Conservation (phyloP, 1,139 yeast genomes). For the Blastobotrys ciferrii region DNA sequence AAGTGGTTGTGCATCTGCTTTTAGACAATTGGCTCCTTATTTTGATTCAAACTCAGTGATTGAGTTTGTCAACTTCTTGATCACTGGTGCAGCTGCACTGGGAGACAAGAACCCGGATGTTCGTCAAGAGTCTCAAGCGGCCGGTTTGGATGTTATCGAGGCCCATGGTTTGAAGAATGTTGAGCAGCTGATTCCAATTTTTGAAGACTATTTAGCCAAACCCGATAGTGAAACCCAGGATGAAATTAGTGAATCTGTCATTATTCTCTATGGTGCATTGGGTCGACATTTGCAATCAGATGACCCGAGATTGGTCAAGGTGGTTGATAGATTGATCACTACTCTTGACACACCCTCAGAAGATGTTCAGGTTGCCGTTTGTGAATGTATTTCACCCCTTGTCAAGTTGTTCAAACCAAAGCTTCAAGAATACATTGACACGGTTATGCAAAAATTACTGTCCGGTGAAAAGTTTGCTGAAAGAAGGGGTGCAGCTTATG, state of each 20-base stretch:
- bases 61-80: constrained; percentile 56
- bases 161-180: constrained; percentile 62
- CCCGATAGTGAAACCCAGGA: constrained; percentile 46
- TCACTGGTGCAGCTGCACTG: constrained; percentile 56
- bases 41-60: constrained; percentile 44
- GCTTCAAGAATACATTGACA: constrained; percentile 54
- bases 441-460: constrained; percentile 59
- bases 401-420: constrained; percentile 54
- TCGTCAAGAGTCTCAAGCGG: constrained; percentile 79
- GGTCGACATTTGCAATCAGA: constrained; percentile 71
- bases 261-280: constrained; percentile 81
- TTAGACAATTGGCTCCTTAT: constrained; percentile 56
- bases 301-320: constrained; percentile 61
- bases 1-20: constrained; percentile 71
- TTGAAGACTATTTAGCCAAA: constrained; percentile 55
- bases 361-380: constrained; percentile 81
- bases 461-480: constrained; percentile 47
- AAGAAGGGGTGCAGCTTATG: constrained; percentile 94
- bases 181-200: constrained; percentile 71
- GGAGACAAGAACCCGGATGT: constrained; percentile 77
- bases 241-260: constrained; percentile 71
- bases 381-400: constrained; percentile 81
- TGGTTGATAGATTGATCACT: constrained; percentile 65
- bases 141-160: constrained; percentile 74
- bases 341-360: constrained; percentile 88